phyloP scores from a whole-genome alignment of 164 flowering plant species.

The Protea cynaroides region DNA sequence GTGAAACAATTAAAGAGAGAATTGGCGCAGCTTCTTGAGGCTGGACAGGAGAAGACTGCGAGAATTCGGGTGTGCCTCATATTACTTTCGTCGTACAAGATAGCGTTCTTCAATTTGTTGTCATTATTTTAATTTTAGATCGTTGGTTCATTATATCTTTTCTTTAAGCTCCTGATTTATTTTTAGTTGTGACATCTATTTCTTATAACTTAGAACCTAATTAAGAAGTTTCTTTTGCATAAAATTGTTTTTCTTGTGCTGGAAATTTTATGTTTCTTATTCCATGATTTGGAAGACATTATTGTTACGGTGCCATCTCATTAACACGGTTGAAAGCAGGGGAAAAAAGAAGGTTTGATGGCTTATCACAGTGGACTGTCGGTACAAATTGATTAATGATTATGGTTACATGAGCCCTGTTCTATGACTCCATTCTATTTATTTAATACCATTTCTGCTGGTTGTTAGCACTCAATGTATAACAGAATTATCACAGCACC shows the following conservation, averaged over 20 bases:
- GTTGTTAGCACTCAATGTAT: too few species aligned
- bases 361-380: too few species aligned
- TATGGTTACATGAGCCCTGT: too few species aligned
- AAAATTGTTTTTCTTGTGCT: neutral
- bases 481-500: too few species aligned
- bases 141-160: neutral
- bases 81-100: neutral
- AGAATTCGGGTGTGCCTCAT: conserved; percentile 56
- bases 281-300: neutral
- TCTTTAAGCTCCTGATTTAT: neutral
- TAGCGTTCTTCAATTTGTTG: neutral
- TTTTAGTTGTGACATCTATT: neutral
- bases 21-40: conserved; percentile 73
- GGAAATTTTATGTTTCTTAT: neutral
- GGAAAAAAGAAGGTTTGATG: too few species aligned
- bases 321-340: too few species aligned
- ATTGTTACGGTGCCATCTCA: neutral
- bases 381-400: too few species aligned
- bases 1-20: conserved; percentile 71
- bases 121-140: too few species aligned
- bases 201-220: neutral
- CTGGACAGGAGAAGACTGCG: conserved; percentile 82
- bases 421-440: too few species aligned
- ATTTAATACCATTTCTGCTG: too few species aligned
- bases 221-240: neutral